Conservation (phyloP, 2,329 filamentous ascomycete species). For the Alternaria angustiovoidea region DNA sequence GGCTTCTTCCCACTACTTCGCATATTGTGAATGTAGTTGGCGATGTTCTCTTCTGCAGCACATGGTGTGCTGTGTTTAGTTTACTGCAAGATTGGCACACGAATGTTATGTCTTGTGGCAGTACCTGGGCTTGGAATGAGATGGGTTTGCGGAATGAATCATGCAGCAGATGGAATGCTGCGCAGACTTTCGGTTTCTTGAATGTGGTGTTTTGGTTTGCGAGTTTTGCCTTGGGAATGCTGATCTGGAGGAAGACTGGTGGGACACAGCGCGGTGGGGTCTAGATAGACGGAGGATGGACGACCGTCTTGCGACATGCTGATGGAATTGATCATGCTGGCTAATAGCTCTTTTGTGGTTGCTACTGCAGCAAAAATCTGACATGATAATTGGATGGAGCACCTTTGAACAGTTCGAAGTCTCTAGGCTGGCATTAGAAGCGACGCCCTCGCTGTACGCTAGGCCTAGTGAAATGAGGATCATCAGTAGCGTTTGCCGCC, state of each 20-base stretch:
- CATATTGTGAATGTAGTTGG: conserved; percentile 74
- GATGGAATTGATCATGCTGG: not conserved
- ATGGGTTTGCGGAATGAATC: conserved; percentile 53
- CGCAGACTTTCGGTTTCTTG: conserved; percentile 75
- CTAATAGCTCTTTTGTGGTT: not conserved
- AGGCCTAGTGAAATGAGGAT: no score
- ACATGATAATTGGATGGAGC: not conserved
- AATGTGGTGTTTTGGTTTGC: conserved; percentile 75
- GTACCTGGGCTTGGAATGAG: conserved; percentile 60
- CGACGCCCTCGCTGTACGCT: no score
- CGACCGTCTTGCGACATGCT: not conserved
- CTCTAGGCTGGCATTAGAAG: no score
- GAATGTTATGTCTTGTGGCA: conserved; percentile 29
- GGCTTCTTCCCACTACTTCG: conserved; percentile 73
- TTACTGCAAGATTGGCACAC: conserved; percentile 52
- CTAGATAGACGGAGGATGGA: not conserved
- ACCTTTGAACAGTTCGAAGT: no score
- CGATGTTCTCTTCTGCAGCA: conserved; percentile 72
- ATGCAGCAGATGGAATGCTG: conserved; percentile 75
- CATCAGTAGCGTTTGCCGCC: no score
- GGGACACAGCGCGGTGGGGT: not conserved
- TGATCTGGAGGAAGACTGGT: conserved; percentile 1
- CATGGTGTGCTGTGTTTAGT: conserved; percentile 64
- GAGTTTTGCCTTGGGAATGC: conserved; percentile 50
- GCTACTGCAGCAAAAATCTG: not conserved